Evolutionary conservation across 75 land plant genomes (phyloP).

Genomic region (Sequoiadendron giganteum): DNA sequence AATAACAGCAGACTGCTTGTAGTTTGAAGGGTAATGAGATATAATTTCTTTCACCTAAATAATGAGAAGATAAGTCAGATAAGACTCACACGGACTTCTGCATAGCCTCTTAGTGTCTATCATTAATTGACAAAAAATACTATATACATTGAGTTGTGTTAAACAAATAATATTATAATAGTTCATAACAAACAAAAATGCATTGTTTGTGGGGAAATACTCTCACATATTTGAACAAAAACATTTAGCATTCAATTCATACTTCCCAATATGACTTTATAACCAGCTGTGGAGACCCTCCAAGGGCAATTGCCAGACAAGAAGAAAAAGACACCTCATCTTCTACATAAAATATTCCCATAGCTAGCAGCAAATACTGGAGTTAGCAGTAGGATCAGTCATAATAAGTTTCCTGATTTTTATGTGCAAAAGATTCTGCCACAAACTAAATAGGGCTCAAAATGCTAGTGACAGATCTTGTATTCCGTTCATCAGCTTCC

Average conservation of each 20-base stretch:
- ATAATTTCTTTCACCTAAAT: constrained; percentile 81
- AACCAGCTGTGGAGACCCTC: background rate
- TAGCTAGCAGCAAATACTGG: background rate
- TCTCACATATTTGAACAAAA: background rate
- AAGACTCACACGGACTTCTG: background rate
- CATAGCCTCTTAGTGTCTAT: background rate
- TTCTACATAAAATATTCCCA: background rate
- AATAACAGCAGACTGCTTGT: constrained; percentile 95
- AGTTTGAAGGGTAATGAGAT: constrained; percentile 96
- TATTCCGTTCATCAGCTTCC: background rate
- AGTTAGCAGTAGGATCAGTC: background rate
- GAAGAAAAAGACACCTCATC: background rate
- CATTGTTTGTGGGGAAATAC: background rate
- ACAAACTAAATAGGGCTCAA: background rate
- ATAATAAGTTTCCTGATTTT: background rate
- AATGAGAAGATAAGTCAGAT: background rate
- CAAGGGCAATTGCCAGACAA: background rate
- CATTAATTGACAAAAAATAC: background rate
- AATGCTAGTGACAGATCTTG: background rate
- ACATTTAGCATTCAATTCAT: background rate
- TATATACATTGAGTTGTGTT: background rate
- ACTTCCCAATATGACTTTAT: background rate
- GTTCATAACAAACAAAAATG: background rate
- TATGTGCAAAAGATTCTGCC: background rate
- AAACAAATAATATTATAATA: background rate